Conservation (phyloP, 352 stramenopile genomes). For the Plasmopara viticola region DNA sequence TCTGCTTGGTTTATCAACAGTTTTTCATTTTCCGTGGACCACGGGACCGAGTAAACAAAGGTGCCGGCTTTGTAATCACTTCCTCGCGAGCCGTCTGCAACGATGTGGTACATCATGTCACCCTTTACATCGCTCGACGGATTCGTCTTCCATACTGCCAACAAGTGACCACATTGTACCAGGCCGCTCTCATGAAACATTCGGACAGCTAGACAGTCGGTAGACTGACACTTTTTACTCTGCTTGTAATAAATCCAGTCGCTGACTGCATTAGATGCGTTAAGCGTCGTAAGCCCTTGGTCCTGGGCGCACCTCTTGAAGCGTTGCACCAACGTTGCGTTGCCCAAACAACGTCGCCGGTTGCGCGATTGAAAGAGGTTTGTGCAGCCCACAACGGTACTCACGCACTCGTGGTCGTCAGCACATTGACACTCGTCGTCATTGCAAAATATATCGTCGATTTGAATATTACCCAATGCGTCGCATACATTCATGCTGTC, state of each 20-base stretch:
- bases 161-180: slow-evolving; percentile 61
- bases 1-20: slow-evolving; percentile 27
- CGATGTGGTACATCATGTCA: slow-evolving; percentile 49
- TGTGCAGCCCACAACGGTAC: slow-evolving; percentile 54
- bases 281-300: slow-evolving; percentile 44
- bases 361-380: slow-evolving; percentile 67
- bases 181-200: slow-evolving; percentile 57
- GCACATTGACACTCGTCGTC: slow-evolving; percentile 50
- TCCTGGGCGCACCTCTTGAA: slow-evolving; percentile 46
- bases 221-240: slow-evolving; percentile 37
- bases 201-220: slow-evolving; percentile 49
- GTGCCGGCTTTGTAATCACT: slow-evolving; percentile 57
- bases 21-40: slow-evolving; percentile 11
- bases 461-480: slow-evolving; percentile 44
- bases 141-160: slow-evolving; percentile 64
- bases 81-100: slow-evolving; percentile 63
- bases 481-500: slow-evolving; percentile 46
- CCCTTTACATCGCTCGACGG: slow-evolving; percentile 12
- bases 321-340: slow-evolving; percentile 33
- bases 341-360: slow-evolving; percentile 60
- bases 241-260: slow-evolving; percentile 78
- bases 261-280: slow-evolving; percentile 38
- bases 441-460: slow-evolving; percentile 81
- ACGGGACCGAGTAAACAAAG: slow-evolving; percentile 53
- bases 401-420: slow-evolving; percentile 46